These are phyloP conservation scores for Fusarium begoniae DNA, from an alignment of 2,329 filamentous ascomycete genomes.

Conservation along the genomic window DNA sequence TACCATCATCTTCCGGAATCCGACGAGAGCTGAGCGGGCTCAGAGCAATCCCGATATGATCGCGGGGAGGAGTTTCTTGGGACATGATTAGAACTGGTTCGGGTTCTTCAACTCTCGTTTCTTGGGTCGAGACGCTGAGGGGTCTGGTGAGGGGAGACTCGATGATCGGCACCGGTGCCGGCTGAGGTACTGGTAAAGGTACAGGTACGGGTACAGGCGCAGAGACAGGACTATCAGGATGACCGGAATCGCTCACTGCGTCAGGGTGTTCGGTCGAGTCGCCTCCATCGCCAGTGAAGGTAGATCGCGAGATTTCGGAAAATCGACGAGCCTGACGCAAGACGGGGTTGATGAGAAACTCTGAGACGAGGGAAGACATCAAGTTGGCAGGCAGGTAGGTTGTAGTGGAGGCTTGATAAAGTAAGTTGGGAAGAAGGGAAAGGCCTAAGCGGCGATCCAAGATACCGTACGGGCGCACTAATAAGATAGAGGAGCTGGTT, in stretches of 20 bases:
- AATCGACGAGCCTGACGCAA: slow-evolving; percentile 72
- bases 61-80: slow-evolving; percentile 40
- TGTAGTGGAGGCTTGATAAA: slow-evolving; percentile 13
- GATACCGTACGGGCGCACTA: slow-evolving; percentile 25
- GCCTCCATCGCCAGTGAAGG: slow-evolving; percentile 49
- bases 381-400: slow-evolving; percentile 9
- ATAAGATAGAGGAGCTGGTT: not conserved
- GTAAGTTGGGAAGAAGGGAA: slow-evolving; percentile 28
- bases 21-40: slow-evolving; percentile 44
- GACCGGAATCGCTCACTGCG: slow-evolving; percentile 33
- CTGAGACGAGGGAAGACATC: slow-evolving; percentile 72
- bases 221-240: slow-evolving; percentile 31
- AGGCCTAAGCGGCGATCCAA: slow-evolving; percentile 23
- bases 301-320: slow-evolving; percentile 59
- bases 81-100: slow-evolving; percentile 30
- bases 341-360: slow-evolving; percentile 73
- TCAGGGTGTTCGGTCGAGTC: slow-evolving; percentile 38
- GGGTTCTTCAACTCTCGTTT: slow-evolving; percentile 47
- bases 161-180: slow-evolving; percentile 25
- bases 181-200: slow-evolving; percentile 7
- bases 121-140: slow-evolving; percentile 47
- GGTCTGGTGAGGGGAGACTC: slow-evolving; percentile 44
- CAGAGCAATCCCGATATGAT: slow-evolving; percentile 48
- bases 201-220: slow-evolving; percentile 12
- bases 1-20: slow-evolving; percentile 82